Conservation (phyloP, 2,329 filamentous ascomycete species). For the Aspergillus oerlinghausenensis region DNA sequence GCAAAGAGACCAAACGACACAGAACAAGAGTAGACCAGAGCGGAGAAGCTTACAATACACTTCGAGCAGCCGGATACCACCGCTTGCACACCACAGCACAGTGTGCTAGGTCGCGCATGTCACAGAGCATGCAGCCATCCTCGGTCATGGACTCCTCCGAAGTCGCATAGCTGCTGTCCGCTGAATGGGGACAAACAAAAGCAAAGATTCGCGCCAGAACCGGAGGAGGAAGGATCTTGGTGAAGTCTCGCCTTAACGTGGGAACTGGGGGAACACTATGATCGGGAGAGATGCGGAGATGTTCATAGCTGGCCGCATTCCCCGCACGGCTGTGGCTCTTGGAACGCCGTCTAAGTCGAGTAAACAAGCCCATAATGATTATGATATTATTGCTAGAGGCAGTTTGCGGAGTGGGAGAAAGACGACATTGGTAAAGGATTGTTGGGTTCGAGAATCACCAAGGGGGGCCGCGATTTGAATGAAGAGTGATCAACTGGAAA, state of each 20-base stretch:
- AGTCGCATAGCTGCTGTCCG: slow-evolving; percentile 72
- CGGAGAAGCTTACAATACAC: slow-evolving; percentile 54
- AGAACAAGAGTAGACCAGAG: slow-evolving; percentile 3
- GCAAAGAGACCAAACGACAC: slow-evolving; percentile 4
- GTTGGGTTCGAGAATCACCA: background rate
- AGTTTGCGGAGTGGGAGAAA: background rate
- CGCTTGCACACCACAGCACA: slow-evolving; percentile 68
- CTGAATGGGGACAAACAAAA: slow-evolving; percentile 76
- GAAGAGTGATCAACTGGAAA: background rate
- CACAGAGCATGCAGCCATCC: slow-evolving; percentile 87
- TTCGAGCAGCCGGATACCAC: slow-evolving; percentile 61
- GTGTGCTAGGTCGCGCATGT: slow-evolving; percentile 80
- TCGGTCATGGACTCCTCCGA: slow-evolving; percentile 76
- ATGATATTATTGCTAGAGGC: background rate
- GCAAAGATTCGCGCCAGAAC: slow-evolving; percentile 74
- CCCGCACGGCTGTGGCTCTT: slow-evolving; percentile 25
- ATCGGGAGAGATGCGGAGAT: slow-evolving; percentile 11
- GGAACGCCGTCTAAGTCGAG: slow-evolving; percentile 26
- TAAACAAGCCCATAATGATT: slow-evolving; percentile 28
- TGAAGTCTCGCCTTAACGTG: slow-evolving; percentile 25
- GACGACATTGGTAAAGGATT: slow-evolving; percentile 2
- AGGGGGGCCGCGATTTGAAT: background rate
- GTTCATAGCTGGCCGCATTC: slow-evolving; percentile 18
- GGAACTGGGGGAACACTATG: slow-evolving; percentile 18
- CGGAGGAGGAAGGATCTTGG: slow-evolving; percentile 58